A percentile compares a stretch with the other conserved stretches of the same genome.
These are phyloP conservation scores for Ustilago lituana DNA, from an alignment of 1,284 basidiomycete genomes.

Conservation along the genomic window DNA sequence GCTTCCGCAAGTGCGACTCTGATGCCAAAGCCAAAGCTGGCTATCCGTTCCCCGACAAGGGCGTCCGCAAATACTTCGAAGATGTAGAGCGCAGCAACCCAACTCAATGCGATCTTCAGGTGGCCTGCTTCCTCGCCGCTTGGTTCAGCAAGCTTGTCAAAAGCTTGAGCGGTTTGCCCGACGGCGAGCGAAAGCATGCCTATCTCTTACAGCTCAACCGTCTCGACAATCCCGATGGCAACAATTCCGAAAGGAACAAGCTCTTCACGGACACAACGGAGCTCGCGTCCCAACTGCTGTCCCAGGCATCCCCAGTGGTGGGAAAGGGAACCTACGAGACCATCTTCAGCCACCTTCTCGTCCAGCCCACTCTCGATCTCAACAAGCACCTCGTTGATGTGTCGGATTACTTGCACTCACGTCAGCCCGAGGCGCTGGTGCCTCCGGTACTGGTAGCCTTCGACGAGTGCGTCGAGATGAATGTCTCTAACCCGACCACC, in stretches of 20 bases:
- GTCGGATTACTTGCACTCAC: neutral
- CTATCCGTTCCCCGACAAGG: constrained; percentile 9
- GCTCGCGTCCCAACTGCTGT: neutral
- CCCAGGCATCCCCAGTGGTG: neutral
- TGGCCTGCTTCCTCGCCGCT: constrained; percentile 8
- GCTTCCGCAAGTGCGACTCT: constrained; percentile 1
- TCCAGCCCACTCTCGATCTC: neutral
- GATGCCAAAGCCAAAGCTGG: neutral
- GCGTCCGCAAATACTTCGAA: constrained; percentile 3
- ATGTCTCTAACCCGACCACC: neutral
- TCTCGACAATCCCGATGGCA: neutral
- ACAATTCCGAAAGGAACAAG: neutral
- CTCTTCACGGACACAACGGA: neutral
- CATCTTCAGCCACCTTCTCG: neutral
- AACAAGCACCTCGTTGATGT: neutral
- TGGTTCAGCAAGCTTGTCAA: constrained; percentile 6
- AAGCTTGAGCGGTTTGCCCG: neutral
- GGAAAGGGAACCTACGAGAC: neutral
- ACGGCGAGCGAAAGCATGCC: neutral
- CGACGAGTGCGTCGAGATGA: constrained; percentile 26
- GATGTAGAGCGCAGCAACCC: neutral
- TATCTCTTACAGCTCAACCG: neutral
- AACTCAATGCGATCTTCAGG: constrained; percentile 2
- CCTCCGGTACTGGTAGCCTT: constrained; percentile 17
- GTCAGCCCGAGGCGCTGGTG: neutral